These are phyloP conservation scores for Umbelopsis ramanniana DNA, from an alignment of 192 early-diverging fungal genomes.

Conservation along the genomic window DNA sequence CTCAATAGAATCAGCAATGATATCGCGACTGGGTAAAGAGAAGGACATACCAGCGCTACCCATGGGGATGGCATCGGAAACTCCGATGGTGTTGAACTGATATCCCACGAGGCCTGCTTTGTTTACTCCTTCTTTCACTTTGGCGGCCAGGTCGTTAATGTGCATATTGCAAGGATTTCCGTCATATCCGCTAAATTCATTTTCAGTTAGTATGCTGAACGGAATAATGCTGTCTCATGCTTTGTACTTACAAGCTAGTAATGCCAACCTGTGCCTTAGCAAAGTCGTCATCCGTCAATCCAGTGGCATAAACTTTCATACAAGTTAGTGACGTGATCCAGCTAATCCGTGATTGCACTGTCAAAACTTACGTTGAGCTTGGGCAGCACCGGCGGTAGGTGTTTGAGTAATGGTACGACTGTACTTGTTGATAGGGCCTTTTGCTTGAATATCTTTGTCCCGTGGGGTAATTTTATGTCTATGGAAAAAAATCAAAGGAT, in stretches of 20 bases:
- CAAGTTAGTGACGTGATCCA: background rate
- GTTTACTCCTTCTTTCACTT: conserved; percentile 93
- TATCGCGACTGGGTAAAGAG: conserved; percentile 93
- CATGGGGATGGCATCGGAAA: conserved; percentile 97
- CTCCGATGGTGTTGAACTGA: conserved; percentile 98
- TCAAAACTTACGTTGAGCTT: conserved; percentile 76
- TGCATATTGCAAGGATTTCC: conserved; percentile 99
- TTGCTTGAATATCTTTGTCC: conserved; percentile 29
- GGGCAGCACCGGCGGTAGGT: conserved; percentile 80
- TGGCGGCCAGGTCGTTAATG: conserved; percentile 79
- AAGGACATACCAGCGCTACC: conserved; percentile 93
- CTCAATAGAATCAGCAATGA: conserved; percentile 99
- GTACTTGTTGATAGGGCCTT: conserved; percentile 66
- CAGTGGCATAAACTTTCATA: conserved; percentile 83
- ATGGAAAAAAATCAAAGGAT: background rate
- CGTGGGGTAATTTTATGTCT: conserved; percentile 37
- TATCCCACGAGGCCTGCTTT: conserved; percentile 88
- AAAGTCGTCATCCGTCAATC: conserved; percentile 83
- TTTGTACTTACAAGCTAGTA: conserved; percentile 77
- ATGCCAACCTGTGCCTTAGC: conserved; percentile 93
- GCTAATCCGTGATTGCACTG: background rate
- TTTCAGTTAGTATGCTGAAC: background rate
- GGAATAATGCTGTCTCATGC: background rate
- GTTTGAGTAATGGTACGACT: conserved; percentile 80
- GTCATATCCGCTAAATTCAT: conserved; percentile 79